phyloP scores from a whole-genome alignment of 2,329 filamentous ascomycete species.

The Cytospora schulzeri region DNA sequence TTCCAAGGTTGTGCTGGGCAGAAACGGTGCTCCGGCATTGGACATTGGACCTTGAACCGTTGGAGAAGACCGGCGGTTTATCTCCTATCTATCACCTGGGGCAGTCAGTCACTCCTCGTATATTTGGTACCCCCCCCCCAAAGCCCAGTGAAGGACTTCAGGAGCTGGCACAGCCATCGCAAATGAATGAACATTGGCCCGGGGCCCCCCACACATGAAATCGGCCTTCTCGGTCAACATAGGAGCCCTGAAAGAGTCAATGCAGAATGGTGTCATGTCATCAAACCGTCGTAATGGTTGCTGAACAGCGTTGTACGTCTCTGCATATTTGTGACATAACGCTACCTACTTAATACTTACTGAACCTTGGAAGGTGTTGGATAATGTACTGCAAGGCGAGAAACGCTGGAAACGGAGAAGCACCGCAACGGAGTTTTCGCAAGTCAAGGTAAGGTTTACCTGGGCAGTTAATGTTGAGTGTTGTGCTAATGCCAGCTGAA shows the following conservation, averaged over 20 bases:
- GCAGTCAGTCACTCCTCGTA: neutral
- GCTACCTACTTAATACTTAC: neutral
- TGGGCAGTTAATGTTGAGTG: neutral
- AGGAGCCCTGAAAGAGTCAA: neutral
- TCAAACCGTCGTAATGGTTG: neutral
- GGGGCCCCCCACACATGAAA: neutral
- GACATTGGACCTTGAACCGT: constrained; percentile 7
- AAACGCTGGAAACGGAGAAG: neutral
- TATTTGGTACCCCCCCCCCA: neutral
- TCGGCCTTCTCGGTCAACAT: neutral
- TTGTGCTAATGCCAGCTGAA: constrained; percentile 16
- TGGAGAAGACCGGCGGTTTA: constrained; percentile 4
- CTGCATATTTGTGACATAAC: neutral
- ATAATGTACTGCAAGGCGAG: neutral
- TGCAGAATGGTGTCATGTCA: neutral
- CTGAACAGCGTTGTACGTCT: neutral
- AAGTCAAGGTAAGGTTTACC: constrained; percentile 13
- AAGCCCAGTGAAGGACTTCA: neutral
- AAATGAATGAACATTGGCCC: neutral
- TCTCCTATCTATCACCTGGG: constrained; percentile 14
- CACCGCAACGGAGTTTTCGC: neutral
- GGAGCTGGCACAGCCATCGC: neutral
- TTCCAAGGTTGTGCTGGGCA: neutral
- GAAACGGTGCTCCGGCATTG: neutral
- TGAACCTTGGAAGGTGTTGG: no score